Percentiles rank a stretch among this genome's conserved stretches.
phyloP scores from a whole-genome alignment of 257 asterid species.

The Solanum raphanifolium region DNA sequence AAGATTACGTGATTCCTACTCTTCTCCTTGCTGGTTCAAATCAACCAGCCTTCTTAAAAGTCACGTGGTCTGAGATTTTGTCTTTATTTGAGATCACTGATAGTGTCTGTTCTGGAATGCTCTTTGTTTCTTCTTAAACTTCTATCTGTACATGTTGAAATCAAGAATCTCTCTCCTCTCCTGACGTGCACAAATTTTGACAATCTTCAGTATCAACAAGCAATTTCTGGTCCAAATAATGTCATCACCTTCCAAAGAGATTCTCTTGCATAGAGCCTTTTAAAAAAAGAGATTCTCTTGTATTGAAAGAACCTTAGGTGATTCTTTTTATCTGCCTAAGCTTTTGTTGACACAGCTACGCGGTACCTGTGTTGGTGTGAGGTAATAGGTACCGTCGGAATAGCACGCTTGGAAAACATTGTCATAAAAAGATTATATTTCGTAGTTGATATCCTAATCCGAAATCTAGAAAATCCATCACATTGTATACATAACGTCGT shows the following conservation, averaged over 20 bases:
- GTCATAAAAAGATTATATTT: not conserved
- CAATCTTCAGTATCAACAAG: not conserved
- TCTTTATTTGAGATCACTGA: not conserved
- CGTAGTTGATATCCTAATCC: not conserved
- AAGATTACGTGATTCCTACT: not conserved
- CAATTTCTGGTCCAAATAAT: not conserved
- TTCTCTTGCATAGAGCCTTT: not conserved
- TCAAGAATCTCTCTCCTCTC: not conserved
- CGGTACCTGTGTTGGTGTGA: not conserved
- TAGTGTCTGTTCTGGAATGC: not conserved
- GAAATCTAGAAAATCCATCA: not conserved
- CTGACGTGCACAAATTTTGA: not conserved
- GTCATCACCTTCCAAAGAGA: not conserved
- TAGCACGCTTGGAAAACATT: not conserved
- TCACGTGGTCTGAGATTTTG: not conserved
- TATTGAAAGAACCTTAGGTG: not conserved
- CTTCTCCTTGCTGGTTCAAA: not conserved
- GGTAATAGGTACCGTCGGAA: not conserved
- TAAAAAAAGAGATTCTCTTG: not conserved
- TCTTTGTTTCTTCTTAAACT: not conserved
- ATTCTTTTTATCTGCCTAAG: not conserved
- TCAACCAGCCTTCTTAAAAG: not conserved
- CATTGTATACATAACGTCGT: not conserved
- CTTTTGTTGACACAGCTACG: not conserved
- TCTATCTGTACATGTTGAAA: not conserved